phyloP scores from a whole-genome alignment of 345 rosid genomes.

The Rhodomyrtus tomentosa region DNA sequence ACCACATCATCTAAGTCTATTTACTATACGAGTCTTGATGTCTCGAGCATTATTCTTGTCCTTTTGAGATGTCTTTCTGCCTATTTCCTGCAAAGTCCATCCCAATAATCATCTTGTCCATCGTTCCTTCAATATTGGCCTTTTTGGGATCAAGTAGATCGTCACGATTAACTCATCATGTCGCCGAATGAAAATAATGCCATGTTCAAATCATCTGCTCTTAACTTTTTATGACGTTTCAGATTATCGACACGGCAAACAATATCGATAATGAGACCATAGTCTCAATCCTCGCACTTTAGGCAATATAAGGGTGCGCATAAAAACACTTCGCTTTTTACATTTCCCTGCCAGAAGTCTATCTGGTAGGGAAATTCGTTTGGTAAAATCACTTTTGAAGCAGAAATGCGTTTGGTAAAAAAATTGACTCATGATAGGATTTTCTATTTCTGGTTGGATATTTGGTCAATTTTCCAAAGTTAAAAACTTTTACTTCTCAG shows the following conservation, averaged over 20 bases:
- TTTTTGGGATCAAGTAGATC: neutral
- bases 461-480: too few relatives aligned
- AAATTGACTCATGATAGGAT: too few relatives aligned
- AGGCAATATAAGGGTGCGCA: too few relatives aligned
- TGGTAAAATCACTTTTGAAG: too few relatives aligned
- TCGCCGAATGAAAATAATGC: neutral
- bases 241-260: too few relatives aligned
- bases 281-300: neutral
- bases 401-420: too few relatives aligned
- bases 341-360: too few relatives aligned
- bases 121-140: neutral
- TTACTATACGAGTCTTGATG: neutral
- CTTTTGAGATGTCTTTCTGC: neutral
- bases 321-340: too few relatives aligned
- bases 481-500: too few relatives aligned
- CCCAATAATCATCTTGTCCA: neutral
- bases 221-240: neutral
- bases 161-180: neutral
- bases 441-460: too few relatives aligned
- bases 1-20: neutral
- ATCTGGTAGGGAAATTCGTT: too few relatives aligned
- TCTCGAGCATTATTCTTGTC: neutral
- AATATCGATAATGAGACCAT: neutral
- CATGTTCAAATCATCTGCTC: neutral
- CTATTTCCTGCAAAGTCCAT: neutral